Evolutionary conservation across 1,284 basidiomycete genomes (phyloP), one percentile per base, ranked within the genome.

Genomic region (Rhodofomes roseus): DNA sequence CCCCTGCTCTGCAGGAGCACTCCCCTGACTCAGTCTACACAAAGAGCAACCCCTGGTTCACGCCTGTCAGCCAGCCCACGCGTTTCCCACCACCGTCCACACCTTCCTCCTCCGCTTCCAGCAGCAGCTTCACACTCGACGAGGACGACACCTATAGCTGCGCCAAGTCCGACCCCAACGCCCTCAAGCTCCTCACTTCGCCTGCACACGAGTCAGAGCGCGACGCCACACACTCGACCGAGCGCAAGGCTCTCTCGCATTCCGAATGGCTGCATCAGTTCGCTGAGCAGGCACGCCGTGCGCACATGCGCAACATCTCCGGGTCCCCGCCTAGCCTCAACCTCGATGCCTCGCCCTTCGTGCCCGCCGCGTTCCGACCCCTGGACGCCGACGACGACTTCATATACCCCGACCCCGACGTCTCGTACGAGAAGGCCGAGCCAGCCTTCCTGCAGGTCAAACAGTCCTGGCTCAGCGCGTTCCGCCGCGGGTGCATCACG

Each of bases 391-490:
- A 41, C 37, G 37, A 39, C 41, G 59, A 41, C 9, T 14, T 22
- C 36, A 39, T 18, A 14, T 46, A 46, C 23, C 23, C 44, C 6
- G 39, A 18, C 5, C 7, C 22, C 25, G 50, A 31, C 20, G 43
- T 9, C 59, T 23, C 50, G 36, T 18, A 43, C 52, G 8, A 46
- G 34, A 18, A 36, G 53, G 36, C 58, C 57, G 20, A 34, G 62
- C 34, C 53, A 37, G 25, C 57, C 40, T 54, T 50, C 5, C 40
- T 54, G 58, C 59, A 60, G 54, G 50, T 64, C 43, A 48, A 62
- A 41, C 63, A 57, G 40, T 54, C 51, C 22, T 70, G 67, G 65
- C 60, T 64, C 54, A 27, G 62, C 27, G 18, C 55, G 27, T 65
- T 67, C 53, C 65, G 65, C 23, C 55, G 59, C 12, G 63, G 62